Percentiles rank a stretch among this genome's conserved stretches.
Evolutionary conservation across 306 rosid species (phyloP).

Genomic region (Crotalaria pallida): DNA sequence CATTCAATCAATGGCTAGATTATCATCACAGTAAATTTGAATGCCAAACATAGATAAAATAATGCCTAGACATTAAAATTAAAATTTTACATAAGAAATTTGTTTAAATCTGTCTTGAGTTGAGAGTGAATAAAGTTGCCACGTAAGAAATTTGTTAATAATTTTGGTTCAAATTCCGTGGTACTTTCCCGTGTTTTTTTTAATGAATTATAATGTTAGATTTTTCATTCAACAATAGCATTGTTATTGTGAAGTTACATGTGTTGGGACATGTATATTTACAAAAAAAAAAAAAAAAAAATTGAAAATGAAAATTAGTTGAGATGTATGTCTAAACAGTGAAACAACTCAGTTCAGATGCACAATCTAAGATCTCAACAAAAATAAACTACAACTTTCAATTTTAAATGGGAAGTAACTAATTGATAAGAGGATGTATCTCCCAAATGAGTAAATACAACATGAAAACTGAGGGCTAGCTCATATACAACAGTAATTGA

Average conservation of each 20-base stretch:
- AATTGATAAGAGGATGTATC: slow-evolving; percentile 5
- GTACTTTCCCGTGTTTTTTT: neutral
- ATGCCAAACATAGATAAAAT: neutral
- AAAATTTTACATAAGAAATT: neutral
- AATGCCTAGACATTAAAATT: neutral
- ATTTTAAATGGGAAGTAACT: slow-evolving; percentile 17
- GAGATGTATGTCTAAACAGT: neutral
- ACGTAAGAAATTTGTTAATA: neutral
- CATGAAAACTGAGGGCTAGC: slow-evolving; percentile 2
- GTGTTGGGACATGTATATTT: neutral
- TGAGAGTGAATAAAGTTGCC: neutral
- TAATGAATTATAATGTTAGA: neutral
- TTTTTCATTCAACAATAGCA: neutral
- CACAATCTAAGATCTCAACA: neutral
- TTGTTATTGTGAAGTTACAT: neutral
- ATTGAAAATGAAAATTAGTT: neutral
- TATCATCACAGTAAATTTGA: no score
- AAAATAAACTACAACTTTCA: slow-evolving; percentile 5
- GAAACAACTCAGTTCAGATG: neutral
- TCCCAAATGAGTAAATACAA: slow-evolving; percentile 23
- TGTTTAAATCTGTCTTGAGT: neutral
- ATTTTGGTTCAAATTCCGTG: neutral
- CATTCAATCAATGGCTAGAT: neutral
- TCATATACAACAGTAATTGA: slow-evolving; percentile 5
- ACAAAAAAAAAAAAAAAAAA: neutral